A percentile compares a stretch with the other conserved stretches of the same genome.
Evolutionary conservation across 192 early-diverging fungal species (phyloP).

Genomic region (Helicostylum pulchrum): DNA sequence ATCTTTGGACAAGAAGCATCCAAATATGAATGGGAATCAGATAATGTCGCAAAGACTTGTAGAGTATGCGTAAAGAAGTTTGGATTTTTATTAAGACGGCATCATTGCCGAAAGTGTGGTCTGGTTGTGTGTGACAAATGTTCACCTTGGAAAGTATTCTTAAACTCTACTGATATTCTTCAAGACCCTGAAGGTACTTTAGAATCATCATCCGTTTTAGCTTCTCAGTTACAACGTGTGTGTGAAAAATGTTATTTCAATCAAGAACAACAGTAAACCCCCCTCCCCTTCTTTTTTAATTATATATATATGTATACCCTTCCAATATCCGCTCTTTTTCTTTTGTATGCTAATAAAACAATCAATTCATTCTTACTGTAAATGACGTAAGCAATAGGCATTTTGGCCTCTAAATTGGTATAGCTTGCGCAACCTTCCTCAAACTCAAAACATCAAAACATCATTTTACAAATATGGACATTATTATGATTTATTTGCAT

Average conservation of each 20-base stretch:
- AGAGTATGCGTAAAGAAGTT: conserved; percentile 67
- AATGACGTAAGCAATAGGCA: no score
- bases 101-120: conserved; percentile 93
- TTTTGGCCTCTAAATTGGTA: no score
- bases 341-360: no score
- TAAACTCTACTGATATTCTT: conserved; percentile 44
- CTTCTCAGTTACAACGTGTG: conserved; percentile 44
- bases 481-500: no score
- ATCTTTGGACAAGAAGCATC: conserved; percentile 2
- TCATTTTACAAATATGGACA: no score
- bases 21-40: conserved; percentile 69
- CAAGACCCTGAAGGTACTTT: conserved; percentile 35
- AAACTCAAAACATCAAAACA: no score
- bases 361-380: no score
- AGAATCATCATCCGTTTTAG: not conserved
- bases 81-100: conserved; percentile 72
- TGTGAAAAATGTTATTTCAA: conserved; percentile 45
- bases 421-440: no score
- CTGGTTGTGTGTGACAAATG: conserved; percentile 81
- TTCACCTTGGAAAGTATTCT: conserved; percentile 52
- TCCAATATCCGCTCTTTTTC: no score
- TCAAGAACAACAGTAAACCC: no score
- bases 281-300: no score
- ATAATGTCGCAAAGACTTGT: conserved; percentile 66
- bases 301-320: no score